These are phyloP conservation scores for Alternaria sp. DNA, from an alignment of 2,329 filamentous ascomycete species.

Conservation along the genomic window DNA sequence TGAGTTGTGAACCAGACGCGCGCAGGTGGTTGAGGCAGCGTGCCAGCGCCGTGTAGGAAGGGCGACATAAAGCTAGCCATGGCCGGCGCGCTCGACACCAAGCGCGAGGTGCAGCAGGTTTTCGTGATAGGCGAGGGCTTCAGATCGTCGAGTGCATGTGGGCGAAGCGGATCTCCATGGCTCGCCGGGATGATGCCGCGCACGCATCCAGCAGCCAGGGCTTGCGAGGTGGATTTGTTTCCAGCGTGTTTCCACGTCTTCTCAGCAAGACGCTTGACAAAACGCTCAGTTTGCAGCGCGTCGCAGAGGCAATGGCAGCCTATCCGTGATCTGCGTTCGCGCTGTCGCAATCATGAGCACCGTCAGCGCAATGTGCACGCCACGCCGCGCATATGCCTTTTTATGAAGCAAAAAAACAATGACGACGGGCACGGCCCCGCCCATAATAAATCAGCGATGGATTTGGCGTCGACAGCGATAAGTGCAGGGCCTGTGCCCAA, in stretches of 20 bases:
- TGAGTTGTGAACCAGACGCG: not conserved
- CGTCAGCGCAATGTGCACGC: constrained; percentile 1
- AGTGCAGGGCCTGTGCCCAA: constrained; percentile 25
- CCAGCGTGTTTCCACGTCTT: not conserved
- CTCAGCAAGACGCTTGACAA: not conserved
- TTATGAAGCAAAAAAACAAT: constrained; percentile 26
- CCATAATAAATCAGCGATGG: constrained; percentile 26
- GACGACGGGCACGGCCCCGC: constrained; percentile 31
- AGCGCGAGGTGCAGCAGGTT: constrained; percentile 5
- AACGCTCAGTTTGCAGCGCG: not conserved
- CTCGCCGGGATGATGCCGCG: constrained; percentile 17
- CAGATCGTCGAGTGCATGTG: constrained; percentile 8
- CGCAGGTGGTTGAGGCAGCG: not conserved
- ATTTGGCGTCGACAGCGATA: constrained; percentile 25
- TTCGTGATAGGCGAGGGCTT: constrained; percentile 4
- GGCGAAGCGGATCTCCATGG: constrained; percentile 15
- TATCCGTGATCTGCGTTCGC: not conserved
- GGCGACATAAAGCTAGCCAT: not conserved
- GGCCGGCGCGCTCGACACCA: not conserved
- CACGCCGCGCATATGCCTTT: constrained; percentile 11
- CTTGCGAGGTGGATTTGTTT: not conserved
- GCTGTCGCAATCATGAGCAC: not conserved
- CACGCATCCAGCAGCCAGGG: constrained; percentile 8
- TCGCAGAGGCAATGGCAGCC: not conserved
- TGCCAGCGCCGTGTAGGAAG: not conserved